Base-by-base conservation (phyloP, 2,329 filamentous ascomycete genomes). In the Arachnomyces sp. region DNA sequence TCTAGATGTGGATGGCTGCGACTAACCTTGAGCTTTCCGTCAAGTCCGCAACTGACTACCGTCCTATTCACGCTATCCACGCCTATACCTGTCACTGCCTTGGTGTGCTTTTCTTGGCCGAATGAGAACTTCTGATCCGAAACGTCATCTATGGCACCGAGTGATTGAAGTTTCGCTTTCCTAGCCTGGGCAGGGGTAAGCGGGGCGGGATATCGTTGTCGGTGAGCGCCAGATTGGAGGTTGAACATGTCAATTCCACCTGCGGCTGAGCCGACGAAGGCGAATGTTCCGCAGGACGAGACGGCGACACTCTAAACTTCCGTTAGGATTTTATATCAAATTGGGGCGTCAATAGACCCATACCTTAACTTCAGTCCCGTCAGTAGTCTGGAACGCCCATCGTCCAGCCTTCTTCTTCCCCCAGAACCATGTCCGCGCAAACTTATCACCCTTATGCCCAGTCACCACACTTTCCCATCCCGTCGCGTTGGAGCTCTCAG, bases 401-500 rank as follows among this genome's bases (percentile, higher is more conserved):
- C 92, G 76, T 8, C 92, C 92, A 36, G 92, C 89, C 53, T 83
- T 81, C 64, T 93, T 95, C 42, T 87, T 81, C 4, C 90, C 92
- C 89, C 92, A 96, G 65, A 95, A 95, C 92, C 92, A 98, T 1
- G 92, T 96, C 39, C 92, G 79, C 13, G 88, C 92, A 56, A 77
- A 84, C 33, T 80, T 75, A 55, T 96, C 90, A 38, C 82, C 79
- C 55, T 82, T 82, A 58, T 98, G 93, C 7, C 88, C 90, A 3
- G 92, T 98, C 2, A 98, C 78, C 5, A 98, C 81, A 56, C 90
- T 95, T 62, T 98, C 93, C 92, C 92, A 98, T 1, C 92, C 92
- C 2, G 89, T 94, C 68, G 79, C 80, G 35, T 79, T 71, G 50
- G 87, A 81, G 2, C 83, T 79, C 60, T 88, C 81, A 7, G 73